These are phyloP conservation scores for Aphanoascus verrucosus DNA, from an alignment of 2,329 filamentous ascomycete genomes.

Conservation along the genomic window DNA sequence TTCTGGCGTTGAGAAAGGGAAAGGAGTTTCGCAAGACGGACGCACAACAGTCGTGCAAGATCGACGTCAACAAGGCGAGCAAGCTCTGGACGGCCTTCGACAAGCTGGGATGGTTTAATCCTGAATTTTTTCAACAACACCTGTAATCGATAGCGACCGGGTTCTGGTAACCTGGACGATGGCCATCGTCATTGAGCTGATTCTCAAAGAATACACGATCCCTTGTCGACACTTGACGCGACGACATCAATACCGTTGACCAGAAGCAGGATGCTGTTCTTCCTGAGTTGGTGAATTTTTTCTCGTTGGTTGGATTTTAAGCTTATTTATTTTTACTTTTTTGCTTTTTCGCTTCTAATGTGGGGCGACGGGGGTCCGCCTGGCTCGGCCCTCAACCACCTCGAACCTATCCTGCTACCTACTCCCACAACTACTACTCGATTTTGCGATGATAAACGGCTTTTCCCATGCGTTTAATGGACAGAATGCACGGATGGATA, in stretches of 20 bases:
- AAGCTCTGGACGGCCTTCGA: conserved; percentile 87
- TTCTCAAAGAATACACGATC: neutral
- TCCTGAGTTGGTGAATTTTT: neutral
- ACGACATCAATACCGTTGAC: neutral
- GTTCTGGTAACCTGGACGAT: conserved; percentile 2
- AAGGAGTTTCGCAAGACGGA: conserved; percentile 94
- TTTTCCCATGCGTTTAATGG: neutral
- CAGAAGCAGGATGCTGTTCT: neutral
- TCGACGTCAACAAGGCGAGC: conserved; percentile 94
- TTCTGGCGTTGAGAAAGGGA: conserved; percentile 53
- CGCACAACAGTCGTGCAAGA: conserved; percentile 92
- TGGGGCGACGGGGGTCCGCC: neutral
- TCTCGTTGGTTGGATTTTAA: neutral
- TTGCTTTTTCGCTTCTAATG: neutral
- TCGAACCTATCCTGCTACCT: neutral
- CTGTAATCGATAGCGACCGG: neutral
- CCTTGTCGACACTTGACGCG: neutral
- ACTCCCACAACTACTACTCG: neutral
- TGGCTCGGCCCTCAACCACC: neutral
- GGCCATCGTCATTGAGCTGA: neutral
- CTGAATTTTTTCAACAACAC: conserved; percentile 33
- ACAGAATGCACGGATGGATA: neutral
- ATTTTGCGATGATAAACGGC: no score
- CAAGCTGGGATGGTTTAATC: conserved; percentile 70
- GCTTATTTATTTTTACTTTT: neutral